Conservation (phyloP, 257 asterid genomes). For the Eustoma russellianum region DNA sequence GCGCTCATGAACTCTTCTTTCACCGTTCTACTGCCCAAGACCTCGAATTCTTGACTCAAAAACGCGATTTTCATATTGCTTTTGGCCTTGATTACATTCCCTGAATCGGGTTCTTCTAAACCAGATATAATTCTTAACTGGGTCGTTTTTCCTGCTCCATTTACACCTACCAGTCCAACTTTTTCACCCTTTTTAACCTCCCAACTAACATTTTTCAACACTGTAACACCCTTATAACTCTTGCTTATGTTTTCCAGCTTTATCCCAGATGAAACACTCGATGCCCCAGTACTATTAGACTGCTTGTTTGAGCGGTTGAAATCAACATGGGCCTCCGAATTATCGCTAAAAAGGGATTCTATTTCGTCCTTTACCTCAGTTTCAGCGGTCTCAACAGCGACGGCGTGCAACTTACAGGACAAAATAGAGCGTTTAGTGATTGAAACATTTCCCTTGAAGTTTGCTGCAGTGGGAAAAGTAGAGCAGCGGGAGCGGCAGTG, state of each 20-base stretch:
- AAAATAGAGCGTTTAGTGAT: conserved; percentile 22
- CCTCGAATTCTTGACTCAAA: conserved; percentile 93
- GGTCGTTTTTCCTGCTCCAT: conserved; percentile 97
- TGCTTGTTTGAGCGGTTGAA: conserved; percentile 38
- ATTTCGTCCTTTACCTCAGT: conserved; percentile 51
- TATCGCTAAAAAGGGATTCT: conserved; percentile 56
- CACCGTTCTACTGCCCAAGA: conserved; percentile 63
- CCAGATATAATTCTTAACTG: conserved; percentile 89
- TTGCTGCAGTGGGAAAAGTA: conserved; percentile 13
- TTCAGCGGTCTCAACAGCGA: conserved; percentile 56
- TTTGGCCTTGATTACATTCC: conserved; percentile 84
- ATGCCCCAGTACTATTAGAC: conserved; percentile 46
- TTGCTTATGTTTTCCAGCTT: conserved; percentile 76
- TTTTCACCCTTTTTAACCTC: conserved; percentile 92
- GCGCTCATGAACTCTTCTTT: conserved; percentile 90
- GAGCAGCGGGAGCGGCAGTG: conserved; percentile 41
- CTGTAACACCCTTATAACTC: conserved; percentile 74
- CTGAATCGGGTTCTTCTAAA: conserved; percentile 81
- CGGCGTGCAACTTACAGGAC: conserved; percentile 44
- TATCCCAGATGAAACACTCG: conserved; percentile 81
- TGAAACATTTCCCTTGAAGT: conserved; percentile 21
- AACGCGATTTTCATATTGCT: conserved; percentile 68
- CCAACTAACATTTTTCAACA: conserved; percentile 81
- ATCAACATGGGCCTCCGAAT: conserved; percentile 21
- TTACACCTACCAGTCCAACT: conserved; percentile 92